Conservation (phyloP, 2,329 filamentous ascomycete genomes). For the Ascochyta lentis region DNA sequence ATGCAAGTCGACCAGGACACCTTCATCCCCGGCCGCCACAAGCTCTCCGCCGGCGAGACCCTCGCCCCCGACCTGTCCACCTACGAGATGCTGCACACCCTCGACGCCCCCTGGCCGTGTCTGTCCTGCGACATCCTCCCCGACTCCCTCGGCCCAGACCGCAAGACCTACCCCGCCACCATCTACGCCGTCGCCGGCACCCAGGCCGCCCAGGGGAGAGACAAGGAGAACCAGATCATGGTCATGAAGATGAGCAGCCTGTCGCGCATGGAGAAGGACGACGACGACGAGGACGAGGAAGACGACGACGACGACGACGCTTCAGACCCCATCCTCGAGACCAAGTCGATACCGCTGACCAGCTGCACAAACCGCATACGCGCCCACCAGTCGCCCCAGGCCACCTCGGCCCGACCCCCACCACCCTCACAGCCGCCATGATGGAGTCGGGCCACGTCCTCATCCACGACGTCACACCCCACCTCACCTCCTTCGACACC, state of each 20-base stretch:
- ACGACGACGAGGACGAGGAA: slow-evolving; percentile 73
- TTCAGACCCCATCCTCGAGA: slow-evolving; percentile 91
- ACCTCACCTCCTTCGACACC: slow-evolving; percentile 87
- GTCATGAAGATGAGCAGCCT: slow-evolving; percentile 95
- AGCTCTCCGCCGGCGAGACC: slow-evolving; percentile 88
- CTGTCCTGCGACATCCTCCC: slow-evolving; percentile 92
- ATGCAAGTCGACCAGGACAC: slow-evolving; percentile 96
- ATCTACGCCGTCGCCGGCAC: slow-evolving; percentile 95
- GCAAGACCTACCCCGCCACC: slow-evolving; percentile 92
- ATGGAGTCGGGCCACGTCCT: slow-evolving; percentile 87
- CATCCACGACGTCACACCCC: slow-evolving; percentile 92
- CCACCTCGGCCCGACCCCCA: slow-evolving; percentile 74
- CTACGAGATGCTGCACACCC: slow-evolving; percentile 95
- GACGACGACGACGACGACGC: slow-evolving; percentile 68
- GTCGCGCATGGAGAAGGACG: slow-evolving; percentile 83
- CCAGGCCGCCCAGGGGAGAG: slow-evolving; percentile 77
- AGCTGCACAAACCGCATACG: slow-evolving; percentile 95
- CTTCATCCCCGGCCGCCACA: slow-evolving; percentile 94
- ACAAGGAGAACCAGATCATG: slow-evolving; percentile 91
- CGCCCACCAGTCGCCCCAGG: slow-evolving; percentile 77
- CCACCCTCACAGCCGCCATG: slow-evolving; percentile 88
- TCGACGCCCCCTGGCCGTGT: slow-evolving; percentile 96
- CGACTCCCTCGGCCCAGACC: slow-evolving; percentile 84
- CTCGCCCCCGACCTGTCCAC: slow-evolving; percentile 90
- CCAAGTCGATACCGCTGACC: slow-evolving; percentile 82